phyloP scores from a whole-genome alignment of 2,329 filamentous ascomycete species.

The Exophiala mesophila region DNA sequence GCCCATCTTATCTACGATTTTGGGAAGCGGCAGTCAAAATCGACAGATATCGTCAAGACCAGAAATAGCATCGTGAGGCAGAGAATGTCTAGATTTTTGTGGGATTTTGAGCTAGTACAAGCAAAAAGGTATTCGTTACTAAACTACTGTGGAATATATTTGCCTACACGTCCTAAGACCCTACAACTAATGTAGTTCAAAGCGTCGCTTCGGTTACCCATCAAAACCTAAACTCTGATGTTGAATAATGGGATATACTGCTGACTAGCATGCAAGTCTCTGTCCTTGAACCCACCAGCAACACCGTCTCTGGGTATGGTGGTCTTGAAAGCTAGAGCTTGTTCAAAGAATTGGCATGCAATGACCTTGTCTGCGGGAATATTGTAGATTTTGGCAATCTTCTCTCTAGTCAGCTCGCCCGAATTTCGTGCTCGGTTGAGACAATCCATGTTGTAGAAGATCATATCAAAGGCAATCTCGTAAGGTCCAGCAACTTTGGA shows the following conservation, averaged over 20 bases:
- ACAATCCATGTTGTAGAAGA: slow-evolving; percentile 37
- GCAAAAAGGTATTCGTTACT: too few relatives aligned
- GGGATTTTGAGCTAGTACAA: too few relatives aligned
- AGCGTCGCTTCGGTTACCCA: too few relatives aligned
- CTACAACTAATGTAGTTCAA: too few relatives aligned
- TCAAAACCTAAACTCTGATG: too few relatives aligned
- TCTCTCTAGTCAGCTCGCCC: slow-evolving; percentile 31
- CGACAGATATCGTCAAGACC: too few relatives aligned
- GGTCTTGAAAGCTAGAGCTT: slow-evolving; percentile 45
- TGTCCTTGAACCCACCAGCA: slow-evolving; percentile 34
- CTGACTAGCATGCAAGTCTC: slow-evolving; percentile 37
- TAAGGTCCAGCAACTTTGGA: slow-evolving; percentile 51
- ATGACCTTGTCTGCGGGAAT: slow-evolving; percentile 29
- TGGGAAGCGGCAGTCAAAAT: too few relatives aligned
- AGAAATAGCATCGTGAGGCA: too few relatives aligned
- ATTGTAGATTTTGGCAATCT: slow-evolving; percentile 28
- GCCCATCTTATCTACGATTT: too few relatives aligned
- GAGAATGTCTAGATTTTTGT: too few relatives aligned
- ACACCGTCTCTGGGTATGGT: slow-evolving; percentile 33
- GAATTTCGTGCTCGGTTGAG: slow-evolving; percentile 37
- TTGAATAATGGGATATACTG: slow-evolving; percentile 35
- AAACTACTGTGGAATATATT: too few relatives aligned
- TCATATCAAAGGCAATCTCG: slow-evolving; percentile 49
- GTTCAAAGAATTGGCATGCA: slow-evolving; percentile 39
- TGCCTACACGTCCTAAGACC: too few relatives aligned